Evolutionary conservation across 1,284 basidiomycete genomes (phyloP), one percentile per base, ranked within the genome.

Genomic region (Baeospora myosura): DNA sequence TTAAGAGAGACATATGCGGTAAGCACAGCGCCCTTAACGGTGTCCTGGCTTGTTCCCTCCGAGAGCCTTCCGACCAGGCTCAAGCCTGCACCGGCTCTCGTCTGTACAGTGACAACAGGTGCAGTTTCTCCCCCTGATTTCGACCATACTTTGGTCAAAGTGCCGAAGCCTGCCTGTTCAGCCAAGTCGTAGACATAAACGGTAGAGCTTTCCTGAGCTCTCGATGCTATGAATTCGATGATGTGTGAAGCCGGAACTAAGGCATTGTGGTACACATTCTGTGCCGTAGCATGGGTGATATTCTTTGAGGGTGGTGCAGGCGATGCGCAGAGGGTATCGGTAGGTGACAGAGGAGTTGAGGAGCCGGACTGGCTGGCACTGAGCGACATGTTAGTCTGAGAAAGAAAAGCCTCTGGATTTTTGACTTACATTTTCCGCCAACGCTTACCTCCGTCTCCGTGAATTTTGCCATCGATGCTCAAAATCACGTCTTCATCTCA

Each of bases 11-110:
- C 86, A 59, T 84, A 89, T 1, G 82, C 81, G 0, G 86, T 86
- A 42, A 88, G 64, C 36, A 84, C 62, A 21, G 77, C 67, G 24
- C 74, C 74, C 39, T 64, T 71, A 25, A 65, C 62, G 7, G 71
- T 68, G 48, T 82, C 80, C 50, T 72, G 71, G 58, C 82, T 86
- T n/a, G 83, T 76, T 17, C 81, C 78, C 50, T 88, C 79, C 6
- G 81, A 84, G 39, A 92, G 68, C 47, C 89, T 77, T 12, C 92
- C 92, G 29, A 89, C 78, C 46, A 96, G 68, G 54, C 78, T 78
- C 43, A 91, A 65, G 12, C 92, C 92, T 16, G 92, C 90, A 37
- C 92, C 92, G 12, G 83, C 73, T 44, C 92, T 74, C n/a, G 88
- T 91, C 66, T 95, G 90, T 42, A 93, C 68, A 42, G 74, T 65